Base-by-base conservation (phyloP, 257 asterid genomes). In the Coffea eugenioides region DNA sequence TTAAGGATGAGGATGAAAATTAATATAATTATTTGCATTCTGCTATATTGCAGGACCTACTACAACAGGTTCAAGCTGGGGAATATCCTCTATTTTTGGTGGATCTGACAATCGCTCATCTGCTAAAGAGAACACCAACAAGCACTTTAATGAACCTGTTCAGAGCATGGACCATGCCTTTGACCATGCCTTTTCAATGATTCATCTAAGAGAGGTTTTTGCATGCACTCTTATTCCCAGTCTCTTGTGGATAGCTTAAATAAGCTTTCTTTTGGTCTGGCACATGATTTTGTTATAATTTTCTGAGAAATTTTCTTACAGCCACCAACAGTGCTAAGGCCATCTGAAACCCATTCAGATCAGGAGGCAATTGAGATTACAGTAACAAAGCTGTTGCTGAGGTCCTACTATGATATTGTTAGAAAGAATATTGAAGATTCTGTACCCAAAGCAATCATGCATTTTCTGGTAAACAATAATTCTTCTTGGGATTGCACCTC, bases 51-150 rank as follows among this genome's bases (percentile, higher is more conserved):
- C 91, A 91, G 97, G 84, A 79, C 84, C 79, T 83, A 89, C 79
- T 83, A 43, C 88, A 76, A 23, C 68, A 36, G 90, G 89, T 83
- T 92, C 99, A 46, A 74, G 83, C 76, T 95, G 99, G 98, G 97
- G 99, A 73, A 92, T 96, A 84, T 90, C 99, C 80, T 92, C 99
- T 45, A 94, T 96, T 72, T 94, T 96, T 81, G 98, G 99, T 74
- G 86, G 96, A 61, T 82, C 88, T 39, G 91, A 85, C 62, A 84
- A 82, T 81, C 95, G 97, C 61, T 14, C 89, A 43, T 76, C 91
- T 84, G 79, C 79, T 10, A 94, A 91, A 82, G 98, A 91, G 71
- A 89, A 83, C 83, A 80, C 87, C 21, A 89, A 85, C 88, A 91
- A 88, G 86, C 85, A 88, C 66, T 84, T 73, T 71, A 85, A 56